Percentiles rank a stretch among this genome's conserved stretches.
Conservation (phyloP, 2,329 filamentous ascomycete genomes). For the Zelopaecilomyces penicillatus region DNA sequence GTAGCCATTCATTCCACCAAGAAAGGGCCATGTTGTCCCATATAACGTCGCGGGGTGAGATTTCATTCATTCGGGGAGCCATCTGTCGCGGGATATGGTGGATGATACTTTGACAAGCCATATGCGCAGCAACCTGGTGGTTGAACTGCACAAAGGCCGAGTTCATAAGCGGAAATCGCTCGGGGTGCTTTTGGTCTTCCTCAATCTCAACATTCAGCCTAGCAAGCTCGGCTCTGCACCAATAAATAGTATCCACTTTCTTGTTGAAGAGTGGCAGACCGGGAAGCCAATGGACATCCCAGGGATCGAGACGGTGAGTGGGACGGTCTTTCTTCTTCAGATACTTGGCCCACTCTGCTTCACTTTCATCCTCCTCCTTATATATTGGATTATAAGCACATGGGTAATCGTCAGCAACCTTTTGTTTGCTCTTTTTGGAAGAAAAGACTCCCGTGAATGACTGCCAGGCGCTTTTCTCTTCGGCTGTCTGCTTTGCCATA, state of each 20-base stretch:
- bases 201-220: conserved; percentile 88
- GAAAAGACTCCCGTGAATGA: conserved; percentile 42
- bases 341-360: conserved; percentile 74
- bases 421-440: conserved; percentile 36
- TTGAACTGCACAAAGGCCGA: conserved; percentile 99
- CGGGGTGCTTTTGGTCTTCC: conserved; percentile 74
- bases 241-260: conserved; percentile 92
- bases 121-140: conserved; percentile 91
- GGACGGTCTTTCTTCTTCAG: conserved; percentile 74
- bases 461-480: conserved; percentile 41
- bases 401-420: conserved; percentile 48
- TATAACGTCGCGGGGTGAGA: conserved; percentile 83
- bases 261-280: conserved; percentile 71
- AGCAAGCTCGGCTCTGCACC: conserved; percentile 79
- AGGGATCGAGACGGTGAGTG: conserved; percentile 65
- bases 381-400: conserved; percentile 54
- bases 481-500: conserved; percentile 22
- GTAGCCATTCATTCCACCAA: conserved; percentile 86
- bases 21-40: conserved; percentile 96
- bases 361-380: conserved; percentile 46
- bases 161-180: conserved; percentile 85
- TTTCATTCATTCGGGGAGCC: conserved; percentile 86
- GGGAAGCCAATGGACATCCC: conserved; percentile 61
- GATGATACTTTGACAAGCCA: conserved; percentile 89
- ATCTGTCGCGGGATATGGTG: conserved; percentile 91